Evolutionary conservation across 805 yeast species (phyloP), one percentile per base, ranked within the genome.

Genomic region (Dipodascus geniculatus): DNA sequence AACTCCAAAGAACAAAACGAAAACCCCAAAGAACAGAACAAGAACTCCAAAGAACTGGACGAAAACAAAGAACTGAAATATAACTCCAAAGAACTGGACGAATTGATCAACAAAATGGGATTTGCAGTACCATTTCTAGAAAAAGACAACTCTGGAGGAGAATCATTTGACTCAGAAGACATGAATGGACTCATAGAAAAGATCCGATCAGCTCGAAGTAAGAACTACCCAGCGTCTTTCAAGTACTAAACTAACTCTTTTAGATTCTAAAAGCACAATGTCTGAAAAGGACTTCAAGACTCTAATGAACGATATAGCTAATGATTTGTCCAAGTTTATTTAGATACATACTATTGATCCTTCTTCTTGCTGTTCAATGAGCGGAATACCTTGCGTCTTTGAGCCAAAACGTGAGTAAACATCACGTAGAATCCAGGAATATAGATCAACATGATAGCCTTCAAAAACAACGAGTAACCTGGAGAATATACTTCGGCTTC

Each of bases 361-460:
- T 23, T 53, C 38, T 53, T 53, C 22, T 57, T 56, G 54, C 63
- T 61, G 48, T 66, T 64, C 20, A 60, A 44, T 48, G 61, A 61
- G 59, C 64, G 64, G 33, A 68, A 60, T 2, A 82, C 88, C 73
- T 87, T 87, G 66, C 74, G 75, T 71, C 99, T 82, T 73, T 91
- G 97, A 59, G 75, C 79, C 63, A 91, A 74, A 96, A 93, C 90
- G 67, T 93, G 90, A 14, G 85, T 75, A 71, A 81, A 93, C 62
- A 93, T 73, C 61, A 83, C 77, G 66, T 87, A 89, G 68, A 90
- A 80, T 1, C 97, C 96, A 8, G 98, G 97, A 33, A 83, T 74
- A 66, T 91, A 93, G 4, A 83, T 74, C 28, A 78, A 66, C 70
- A 91, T 73, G 52, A 80, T 72, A 1, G 68, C 73, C 53, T 80